Percentiles rank a stretch among this genome's conserved stretches.
Evolutionary conservation across 192 early-diverging fungal genomes (phyloP).

Genomic region (Rhizoclosmatium sp.): DNA sequence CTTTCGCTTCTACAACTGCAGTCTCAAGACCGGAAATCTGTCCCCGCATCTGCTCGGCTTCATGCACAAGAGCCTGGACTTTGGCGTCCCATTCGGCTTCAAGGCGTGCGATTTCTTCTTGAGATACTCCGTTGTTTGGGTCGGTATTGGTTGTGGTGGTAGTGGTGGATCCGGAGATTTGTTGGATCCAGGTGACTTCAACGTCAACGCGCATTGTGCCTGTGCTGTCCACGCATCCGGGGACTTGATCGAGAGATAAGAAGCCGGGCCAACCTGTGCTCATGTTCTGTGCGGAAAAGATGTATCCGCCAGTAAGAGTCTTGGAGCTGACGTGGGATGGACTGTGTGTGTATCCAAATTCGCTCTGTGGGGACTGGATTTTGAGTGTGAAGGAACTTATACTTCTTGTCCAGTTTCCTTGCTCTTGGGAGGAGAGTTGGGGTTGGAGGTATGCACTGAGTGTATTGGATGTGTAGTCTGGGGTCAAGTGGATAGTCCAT

Average conservation of each 20-base stretch:
- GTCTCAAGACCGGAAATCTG: constrained; percentile 11
- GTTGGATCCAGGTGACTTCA: constrained; percentile 53
- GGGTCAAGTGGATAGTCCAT: constrained; percentile 42
- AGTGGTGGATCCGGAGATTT: too few species aligned
- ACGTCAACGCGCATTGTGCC: constrained; percentile 40
- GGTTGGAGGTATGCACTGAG: constrained; percentile 49
- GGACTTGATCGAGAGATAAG: constrained; percentile 24
- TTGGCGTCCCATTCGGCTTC: constrained; percentile 1
- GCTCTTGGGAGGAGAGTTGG: constrained; percentile 33
- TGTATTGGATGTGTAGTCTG: constrained; percentile 13
- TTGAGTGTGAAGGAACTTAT: constrained; percentile 55
- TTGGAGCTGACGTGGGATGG: constrained; percentile 40
- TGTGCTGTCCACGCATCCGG: constrained; percentile 35
- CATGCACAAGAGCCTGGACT: neutral
- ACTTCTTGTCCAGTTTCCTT: constrained; percentile 38
- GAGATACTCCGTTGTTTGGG: neutral
- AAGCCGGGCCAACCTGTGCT: constrained; percentile 42
- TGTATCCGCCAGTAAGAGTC: constrained; percentile 54
- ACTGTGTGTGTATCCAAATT: constrained; percentile 24
- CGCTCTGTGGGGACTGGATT: constrained; percentile 9
- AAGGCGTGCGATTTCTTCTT: neutral
- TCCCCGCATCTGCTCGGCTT: neutral
- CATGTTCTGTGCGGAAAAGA: constrained; percentile 37
- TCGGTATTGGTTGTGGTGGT: too few species aligned
- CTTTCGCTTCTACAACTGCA: constrained; percentile 27